These are phyloP conservation scores for Talaromyces thailandensis DNA, from an alignment of 495 filamentous ascomycete genomes.

Conservation along the genomic window DNA sequence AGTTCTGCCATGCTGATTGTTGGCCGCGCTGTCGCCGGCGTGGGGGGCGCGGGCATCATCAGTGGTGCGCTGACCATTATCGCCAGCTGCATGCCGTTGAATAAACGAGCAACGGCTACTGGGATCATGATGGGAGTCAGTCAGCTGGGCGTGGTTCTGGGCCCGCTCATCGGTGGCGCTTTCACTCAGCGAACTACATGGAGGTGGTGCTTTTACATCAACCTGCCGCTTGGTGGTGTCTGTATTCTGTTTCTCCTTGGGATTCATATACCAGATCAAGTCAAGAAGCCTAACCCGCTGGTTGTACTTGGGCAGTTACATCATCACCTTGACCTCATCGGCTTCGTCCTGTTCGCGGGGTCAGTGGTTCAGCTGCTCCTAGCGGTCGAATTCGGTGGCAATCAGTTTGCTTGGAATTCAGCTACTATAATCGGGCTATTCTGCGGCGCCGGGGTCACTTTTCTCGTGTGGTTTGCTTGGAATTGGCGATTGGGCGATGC, in stretches of 20 bases:
- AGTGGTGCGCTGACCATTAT: background rate
- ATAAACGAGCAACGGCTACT: conserved; percentile 15
- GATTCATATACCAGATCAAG: no score
- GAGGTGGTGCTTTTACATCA: conserved; percentile 49
- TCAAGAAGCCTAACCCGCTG: no score
- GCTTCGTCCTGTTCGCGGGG: conserved; percentile 14
- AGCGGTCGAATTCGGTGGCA: conserved; percentile 68
- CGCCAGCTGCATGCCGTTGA: background rate
- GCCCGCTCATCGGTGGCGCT: conserved; percentile 40
- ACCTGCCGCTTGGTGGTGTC: conserved; percentile 41
- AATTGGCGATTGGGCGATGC: conserved; percentile 54
- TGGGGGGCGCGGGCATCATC: background rate
- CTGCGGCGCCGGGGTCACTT: conserved; percentile 47
- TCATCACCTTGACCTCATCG: conserved; percentile 27
- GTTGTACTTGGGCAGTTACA: no score
- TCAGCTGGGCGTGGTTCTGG: conserved; percentile 28
- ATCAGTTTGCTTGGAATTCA: conserved; percentile 49
- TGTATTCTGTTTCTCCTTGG: no score
- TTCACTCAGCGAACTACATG: conserved; percentile 33
- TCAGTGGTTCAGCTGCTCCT: conserved; percentile 36
- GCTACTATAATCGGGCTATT: conserved; percentile 52
- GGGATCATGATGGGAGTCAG: conserved; percentile 29
- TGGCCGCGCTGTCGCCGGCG: background rate
- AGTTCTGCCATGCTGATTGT: background rate
- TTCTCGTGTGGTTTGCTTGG: conserved; percentile 45